phyloP scores from a whole-genome alignment of 208 protist genomes.

The Trypanosoma rangeli region DNA sequence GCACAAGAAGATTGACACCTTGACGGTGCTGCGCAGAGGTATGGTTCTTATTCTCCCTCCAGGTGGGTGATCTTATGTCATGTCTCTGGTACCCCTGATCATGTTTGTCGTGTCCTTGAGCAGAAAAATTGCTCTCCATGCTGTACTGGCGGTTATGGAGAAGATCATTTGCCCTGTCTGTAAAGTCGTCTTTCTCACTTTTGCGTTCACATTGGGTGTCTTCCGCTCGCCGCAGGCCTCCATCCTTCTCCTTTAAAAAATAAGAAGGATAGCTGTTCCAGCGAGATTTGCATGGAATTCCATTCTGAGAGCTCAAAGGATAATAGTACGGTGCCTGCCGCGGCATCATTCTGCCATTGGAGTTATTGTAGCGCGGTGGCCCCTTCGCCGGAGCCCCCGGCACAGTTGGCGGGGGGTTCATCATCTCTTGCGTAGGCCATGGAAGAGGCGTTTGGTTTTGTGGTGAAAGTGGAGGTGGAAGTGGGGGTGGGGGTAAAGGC shows the following conservation, averaged over 20 bases:
- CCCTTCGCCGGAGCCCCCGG: background rate
- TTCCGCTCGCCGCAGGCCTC: background rate
- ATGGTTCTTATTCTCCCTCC: conserved; percentile 2
- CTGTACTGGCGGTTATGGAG: background rate
- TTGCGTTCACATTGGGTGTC: background rate
- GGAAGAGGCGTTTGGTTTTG: background rate
- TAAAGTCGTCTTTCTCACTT: conserved; percentile 7
- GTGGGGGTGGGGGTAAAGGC: too few relatives aligned
- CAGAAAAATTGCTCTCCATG: background rate
- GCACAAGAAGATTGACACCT: conserved; percentile 10
- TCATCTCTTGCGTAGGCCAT: background rate
- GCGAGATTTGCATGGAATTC: background rate
- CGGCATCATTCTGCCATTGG: background rate
- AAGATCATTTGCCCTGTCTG: background rate
- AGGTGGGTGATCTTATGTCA: background rate
- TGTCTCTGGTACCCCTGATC: background rate
- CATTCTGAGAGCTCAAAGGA: background rate
- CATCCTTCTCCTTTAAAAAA: background rate
- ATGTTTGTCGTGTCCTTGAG: conserved; percentile 2
- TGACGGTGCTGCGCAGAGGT: conserved; percentile 7
- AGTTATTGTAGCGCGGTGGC: background rate
- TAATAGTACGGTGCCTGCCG: background rate
- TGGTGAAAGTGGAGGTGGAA: background rate
- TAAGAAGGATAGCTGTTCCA: background rate
- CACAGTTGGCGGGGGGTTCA: background rate